Conservation (phyloP, 129 eudicot genomes). For the Kitagawia praeruptora region DNA sequence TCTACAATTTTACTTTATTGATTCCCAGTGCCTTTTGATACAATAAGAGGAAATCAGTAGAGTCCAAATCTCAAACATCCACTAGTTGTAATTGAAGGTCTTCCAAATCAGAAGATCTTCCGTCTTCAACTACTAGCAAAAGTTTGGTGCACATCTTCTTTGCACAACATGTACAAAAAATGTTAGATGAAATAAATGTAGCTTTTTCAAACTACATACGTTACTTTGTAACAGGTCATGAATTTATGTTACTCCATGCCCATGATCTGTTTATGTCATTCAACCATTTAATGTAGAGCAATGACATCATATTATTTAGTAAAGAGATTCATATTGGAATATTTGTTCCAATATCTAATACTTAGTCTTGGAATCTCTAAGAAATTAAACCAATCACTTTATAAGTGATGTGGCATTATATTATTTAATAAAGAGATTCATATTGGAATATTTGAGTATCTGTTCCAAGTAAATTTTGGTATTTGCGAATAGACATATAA, state of each 20-base stretch:
- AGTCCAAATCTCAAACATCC: constrained; percentile 90
- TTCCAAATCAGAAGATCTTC: constrained; percentile 57
- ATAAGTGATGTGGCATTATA: not conserved
- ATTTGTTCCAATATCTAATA: not conserved
- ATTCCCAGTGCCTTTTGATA: too few relatives aligned
- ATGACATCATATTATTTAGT: not conserved
- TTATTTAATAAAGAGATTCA: too few relatives aligned
- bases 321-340: not conserved
- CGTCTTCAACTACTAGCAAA: constrained; percentile 68
- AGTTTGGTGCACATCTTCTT: constrained; percentile 84
- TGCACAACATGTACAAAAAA: constrained; percentile 77
- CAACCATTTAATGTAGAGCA: not conserved
- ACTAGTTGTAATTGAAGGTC: constrained; percentile 68
- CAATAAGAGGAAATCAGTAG: too few relatives aligned
- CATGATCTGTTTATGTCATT: not conserved
- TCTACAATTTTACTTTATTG: too few relatives aligned
- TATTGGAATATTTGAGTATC: too few relatives aligned
- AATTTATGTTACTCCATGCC: not conserved
- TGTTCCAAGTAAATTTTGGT: too few relatives aligned
- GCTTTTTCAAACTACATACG: not conserved
- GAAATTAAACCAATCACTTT: not conserved
- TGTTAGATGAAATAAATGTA: constrained; percentile 28
- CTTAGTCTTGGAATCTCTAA: not conserved
- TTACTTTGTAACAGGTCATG: not conserved
- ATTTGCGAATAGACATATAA: too few relatives aligned